Evolutionary conservation across 345 rosid species (phyloP).

Genomic region (Geranium brycei): DNA sequence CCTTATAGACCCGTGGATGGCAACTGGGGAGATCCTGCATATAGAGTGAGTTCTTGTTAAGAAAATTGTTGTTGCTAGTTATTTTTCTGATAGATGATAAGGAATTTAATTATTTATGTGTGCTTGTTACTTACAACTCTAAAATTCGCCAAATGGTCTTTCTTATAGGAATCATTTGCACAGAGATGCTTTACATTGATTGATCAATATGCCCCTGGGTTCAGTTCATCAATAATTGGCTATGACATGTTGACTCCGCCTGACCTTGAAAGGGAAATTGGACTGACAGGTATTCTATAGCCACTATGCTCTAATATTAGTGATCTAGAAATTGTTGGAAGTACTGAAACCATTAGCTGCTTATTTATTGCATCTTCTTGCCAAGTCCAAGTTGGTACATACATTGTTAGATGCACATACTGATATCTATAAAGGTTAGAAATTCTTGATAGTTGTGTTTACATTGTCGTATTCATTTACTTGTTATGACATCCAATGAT

Average conservation of each 20-base stretch:
- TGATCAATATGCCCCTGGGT: slow-evolving; percentile 56
- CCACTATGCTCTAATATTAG: not conserved
- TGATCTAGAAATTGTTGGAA: too few species aligned
- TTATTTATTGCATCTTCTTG: too few species aligned
- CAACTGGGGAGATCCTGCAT: slow-evolving; percentile 60
- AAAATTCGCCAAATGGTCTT: not conserved
- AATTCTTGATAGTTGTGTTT: too few species aligned
- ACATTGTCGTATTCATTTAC: too few species aligned
- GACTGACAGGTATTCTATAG: slow-evolving; percentile 49
- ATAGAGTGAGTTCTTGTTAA: slow-evolving; percentile 44
- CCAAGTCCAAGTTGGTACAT: too few species aligned
- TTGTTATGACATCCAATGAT: too few species aligned
- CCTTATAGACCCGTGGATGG: slow-evolving; percentile 77
- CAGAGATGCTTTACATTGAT: slow-evolving; percentile 47
- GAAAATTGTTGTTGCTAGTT: not conserved
- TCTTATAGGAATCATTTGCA: slow-evolving; percentile 42
- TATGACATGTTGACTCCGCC: slow-evolving; percentile 85
- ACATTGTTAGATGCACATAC: too few species aligned
- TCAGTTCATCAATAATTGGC: slow-evolving; percentile 59
- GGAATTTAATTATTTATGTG: too few species aligned
- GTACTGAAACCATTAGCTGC: not conserved
- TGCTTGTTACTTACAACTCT: too few species aligned
- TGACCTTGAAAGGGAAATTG: slow-evolving; percentile 71
- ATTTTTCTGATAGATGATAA: too few species aligned
- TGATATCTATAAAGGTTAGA: too few species aligned